These are phyloP conservation scores for Trapa bicornis DNA, from an alignment of 345 rosid genomes.

Conservation along the genomic window DNA sequence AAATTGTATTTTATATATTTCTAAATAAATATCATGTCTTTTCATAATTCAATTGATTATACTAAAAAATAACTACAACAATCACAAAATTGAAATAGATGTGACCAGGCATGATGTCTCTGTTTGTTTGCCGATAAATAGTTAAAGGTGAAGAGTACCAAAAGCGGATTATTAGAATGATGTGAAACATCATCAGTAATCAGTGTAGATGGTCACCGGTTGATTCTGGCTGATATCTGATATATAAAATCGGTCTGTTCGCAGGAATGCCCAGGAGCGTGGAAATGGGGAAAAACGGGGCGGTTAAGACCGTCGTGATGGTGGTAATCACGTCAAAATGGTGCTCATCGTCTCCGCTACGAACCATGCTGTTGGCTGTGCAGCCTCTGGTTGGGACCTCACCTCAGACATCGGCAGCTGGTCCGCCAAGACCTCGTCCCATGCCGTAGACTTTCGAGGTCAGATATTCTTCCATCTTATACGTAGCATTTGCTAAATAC, in stretches of 20 bases:
- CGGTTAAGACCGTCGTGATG: neutral
- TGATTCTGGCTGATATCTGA: neutral
- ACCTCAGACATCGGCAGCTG: neutral
- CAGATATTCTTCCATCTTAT: neutral
- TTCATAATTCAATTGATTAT: too few species aligned
- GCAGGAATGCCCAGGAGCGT: neutral
- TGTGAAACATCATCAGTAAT: neutral
- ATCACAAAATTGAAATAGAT: too few species aligned
- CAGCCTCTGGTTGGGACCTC: conserved; percentile 14
- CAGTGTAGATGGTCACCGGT: neutral
- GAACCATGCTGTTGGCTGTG: conserved; percentile 11
- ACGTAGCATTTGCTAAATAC: neutral
- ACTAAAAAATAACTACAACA: too few species aligned
- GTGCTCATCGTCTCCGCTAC: neutral
- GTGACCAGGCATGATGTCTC: neutral
- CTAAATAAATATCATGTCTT: too few species aligned
- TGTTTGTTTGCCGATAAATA: neutral
- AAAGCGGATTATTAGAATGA: neutral
- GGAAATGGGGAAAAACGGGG: neutral
- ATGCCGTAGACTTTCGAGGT: neutral
- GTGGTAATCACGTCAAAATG: neutral
- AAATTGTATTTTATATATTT: too few species aligned
- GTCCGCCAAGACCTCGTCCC: neutral
- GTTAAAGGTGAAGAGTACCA: neutral
- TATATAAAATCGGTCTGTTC: neutral